Evolutionary conservation across 768 basidiomycete genomes (phyloP), one percentile per base, ranked within the genome.

Genomic region (Termitomyces sp.): DNA sequence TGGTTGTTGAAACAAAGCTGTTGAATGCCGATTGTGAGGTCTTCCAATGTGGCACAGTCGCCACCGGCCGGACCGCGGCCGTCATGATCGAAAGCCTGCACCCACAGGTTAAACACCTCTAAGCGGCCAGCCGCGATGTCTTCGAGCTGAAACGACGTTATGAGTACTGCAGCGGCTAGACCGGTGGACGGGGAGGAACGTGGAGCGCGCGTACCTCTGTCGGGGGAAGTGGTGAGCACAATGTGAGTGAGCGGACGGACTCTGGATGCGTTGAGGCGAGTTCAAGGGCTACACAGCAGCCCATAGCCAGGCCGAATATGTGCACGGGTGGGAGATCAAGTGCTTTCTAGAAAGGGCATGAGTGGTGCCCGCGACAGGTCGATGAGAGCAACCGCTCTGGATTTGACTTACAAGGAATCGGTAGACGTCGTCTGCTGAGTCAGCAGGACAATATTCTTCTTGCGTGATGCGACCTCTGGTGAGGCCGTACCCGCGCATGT

Each of bases 391-490:
- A n/a, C n/a, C n/a, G n/a, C n/a, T n/a, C n/a, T n/a, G n/a, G n/a
- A n/a, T n/a, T n/a, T n/a, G n/a, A n/a, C n/a, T n/a, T n/a, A n/a
- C n/a, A n/a, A 70, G 60, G 37, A 71, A 70, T 17, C 60, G 59
- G 19, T 61, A 63, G 19, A 68, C 52, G 32, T 71, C 68, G 39
- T 68, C 67, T 32, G 65, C 68, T 16, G 67, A 68, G 51, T 67
- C 66, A 25, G 52, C 51, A 9, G 61, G 63, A 23, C 56, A 59
- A 46, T 68, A 68, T 0, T 54, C 53, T 3, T 60, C 39, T 35
- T 59, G 60, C 17, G 8, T 39, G 4, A 68, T 63, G 5, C 34
- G 43, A 2, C 68, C 70, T 39, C 43, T 56, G 10, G 68, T 65
- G 9, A 52, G 44, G n/a, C 70, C 70, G 53, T 65, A 65, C 16